Percentiles rank a stretch among this genome's conserved stretches.
These are phyloP conservation scores for Tulasnella sp. DNA, from an alignment of 768 basidiomycete genomes.

Conservation along the genomic window DNA sequence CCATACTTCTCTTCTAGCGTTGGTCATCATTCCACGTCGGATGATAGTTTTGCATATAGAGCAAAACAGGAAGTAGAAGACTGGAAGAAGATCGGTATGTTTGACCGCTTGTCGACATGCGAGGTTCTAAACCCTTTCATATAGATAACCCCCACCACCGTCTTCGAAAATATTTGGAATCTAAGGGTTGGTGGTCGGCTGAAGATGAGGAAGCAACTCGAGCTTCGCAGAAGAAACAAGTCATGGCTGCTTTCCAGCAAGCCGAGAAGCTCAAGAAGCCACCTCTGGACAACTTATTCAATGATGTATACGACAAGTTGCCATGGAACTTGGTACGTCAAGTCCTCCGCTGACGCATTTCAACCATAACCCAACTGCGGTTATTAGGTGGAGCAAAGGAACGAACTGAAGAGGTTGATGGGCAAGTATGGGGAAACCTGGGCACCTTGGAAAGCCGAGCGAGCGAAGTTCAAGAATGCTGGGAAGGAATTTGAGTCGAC, in stretches of 20 bases:
- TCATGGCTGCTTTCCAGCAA: conserved; percentile 64
- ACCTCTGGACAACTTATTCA: conserved; percentile 70
- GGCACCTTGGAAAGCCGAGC: conserved; percentile 76
- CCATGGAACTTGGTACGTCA: conserved; percentile 70
- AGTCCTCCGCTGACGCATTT: neutral
- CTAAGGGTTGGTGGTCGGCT: conserved; percentile 71
- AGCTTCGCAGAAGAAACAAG: conserved; percentile 51
- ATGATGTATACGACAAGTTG: conserved; percentile 74
- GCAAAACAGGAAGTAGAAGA: conserved; percentile 83
- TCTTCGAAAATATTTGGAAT: conserved; percentile 76
- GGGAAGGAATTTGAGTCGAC: conserved; percentile 1
- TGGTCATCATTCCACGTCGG: conserved; percentile 91
- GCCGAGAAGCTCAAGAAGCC: conserved; percentile 59
- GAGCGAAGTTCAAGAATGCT: conserved; percentile 46
- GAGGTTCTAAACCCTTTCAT: neutral
- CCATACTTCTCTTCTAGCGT: conserved; percentile 36
- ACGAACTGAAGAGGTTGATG: conserved; percentile 58
- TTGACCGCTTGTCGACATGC: neutral
- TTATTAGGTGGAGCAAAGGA: conserved; percentile 64
- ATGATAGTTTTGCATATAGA: conserved; percentile 91
- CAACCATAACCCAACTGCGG: neutral
- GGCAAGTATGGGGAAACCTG: conserved; percentile 77
- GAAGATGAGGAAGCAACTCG: conserved; percentile 63
- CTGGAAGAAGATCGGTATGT: conserved; percentile 55
- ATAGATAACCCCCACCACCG: conserved; percentile 71